Percentiles rank a stretch among this genome's conserved stretches.
These are phyloP conservation scores for Exophiala bonariae DNA, from an alignment of 2,329 filamentous ascomycete species.

Conservation along the genomic window DNA sequence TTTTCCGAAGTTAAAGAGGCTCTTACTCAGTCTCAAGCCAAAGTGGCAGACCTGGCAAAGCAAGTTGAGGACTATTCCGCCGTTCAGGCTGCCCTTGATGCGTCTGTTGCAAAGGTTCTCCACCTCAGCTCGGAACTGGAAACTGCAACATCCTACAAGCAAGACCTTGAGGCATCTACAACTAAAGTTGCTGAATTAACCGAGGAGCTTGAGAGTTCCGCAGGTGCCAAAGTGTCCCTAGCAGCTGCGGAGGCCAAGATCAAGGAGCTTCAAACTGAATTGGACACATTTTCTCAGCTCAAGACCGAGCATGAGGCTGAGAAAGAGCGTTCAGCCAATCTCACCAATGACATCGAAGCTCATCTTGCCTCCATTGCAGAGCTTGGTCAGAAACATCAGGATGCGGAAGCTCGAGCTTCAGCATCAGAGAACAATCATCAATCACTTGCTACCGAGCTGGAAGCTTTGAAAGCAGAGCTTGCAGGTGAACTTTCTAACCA, in stretches of 20 bases:
- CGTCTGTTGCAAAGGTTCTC: constrained; percentile 14
- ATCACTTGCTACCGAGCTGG: constrained; percentile 7
- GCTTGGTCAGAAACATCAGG: constrained; percentile 9
- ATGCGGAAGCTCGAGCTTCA: constrained; percentile 2
- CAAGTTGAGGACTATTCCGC: constrained; percentile 9
- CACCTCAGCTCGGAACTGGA: constrained; percentile 17
- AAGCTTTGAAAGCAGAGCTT: constrained; percentile 12
- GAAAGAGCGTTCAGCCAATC: constrained; percentile 3
- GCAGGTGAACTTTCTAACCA: constrained; percentile 4
- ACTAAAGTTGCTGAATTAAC: constrained; percentile 11
- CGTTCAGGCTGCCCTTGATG: constrained; percentile 12
- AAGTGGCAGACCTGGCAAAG: constrained; percentile 12
- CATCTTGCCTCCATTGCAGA: constrained; percentile 9
- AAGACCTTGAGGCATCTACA: constrained; percentile 15
- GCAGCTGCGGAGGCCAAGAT: constrained; percentile 10
- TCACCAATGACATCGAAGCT: constrained; percentile 11
- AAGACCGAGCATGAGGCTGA: constrained; percentile 9
- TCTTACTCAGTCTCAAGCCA: constrained; percentile 11
- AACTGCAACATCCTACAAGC: constrained; percentile 7
- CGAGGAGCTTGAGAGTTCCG: constrained; percentile 9
- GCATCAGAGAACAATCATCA: constrained; percentile 11
- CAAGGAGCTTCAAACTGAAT: constrained; percentile 11
- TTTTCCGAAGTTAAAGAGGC: constrained; percentile 12
- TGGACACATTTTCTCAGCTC: constrained; percentile 8
- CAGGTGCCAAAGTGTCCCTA: constrained; percentile 5